These are phyloP conservation scores for Diaporthe australafricana DNA, from an alignment of 2,329 filamentous ascomycete species.

Conservation along the genomic window DNA sequence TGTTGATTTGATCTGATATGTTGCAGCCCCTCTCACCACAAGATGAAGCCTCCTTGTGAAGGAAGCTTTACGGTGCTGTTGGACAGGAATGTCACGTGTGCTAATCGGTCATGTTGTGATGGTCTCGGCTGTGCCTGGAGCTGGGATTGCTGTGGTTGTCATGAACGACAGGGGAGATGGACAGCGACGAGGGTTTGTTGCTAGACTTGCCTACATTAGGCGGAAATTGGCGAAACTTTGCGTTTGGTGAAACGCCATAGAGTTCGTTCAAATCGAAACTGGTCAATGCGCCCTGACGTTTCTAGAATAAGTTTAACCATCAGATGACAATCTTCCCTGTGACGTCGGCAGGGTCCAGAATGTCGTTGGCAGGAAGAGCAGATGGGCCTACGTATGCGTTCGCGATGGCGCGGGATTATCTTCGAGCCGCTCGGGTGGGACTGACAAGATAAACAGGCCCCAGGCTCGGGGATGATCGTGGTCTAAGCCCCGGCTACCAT, in stretches of 20 bases:
- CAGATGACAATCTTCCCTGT: background rate
- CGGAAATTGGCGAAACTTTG: conserved; percentile 18
- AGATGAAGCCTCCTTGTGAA: background rate
- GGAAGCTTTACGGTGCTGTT: background rate
- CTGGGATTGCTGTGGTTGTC: background rate
- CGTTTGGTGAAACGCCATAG: conserved; percentile 21
- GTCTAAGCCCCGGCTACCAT: conserved; percentile 13
- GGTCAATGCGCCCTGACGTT: conserved; percentile 11
- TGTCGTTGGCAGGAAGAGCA: background rate
- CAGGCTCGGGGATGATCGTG: conserved; percentile 3
- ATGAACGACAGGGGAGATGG: background rate
- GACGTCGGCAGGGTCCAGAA: background rate
- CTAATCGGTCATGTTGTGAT: too few species aligned
- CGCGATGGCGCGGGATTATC: conserved; percentile 10
- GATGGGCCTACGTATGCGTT: background rate
- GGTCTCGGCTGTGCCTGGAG: background rate
- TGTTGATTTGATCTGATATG: background rate
- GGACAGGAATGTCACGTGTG: background rate
- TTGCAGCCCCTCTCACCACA: background rate
- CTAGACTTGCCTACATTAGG: background rate
- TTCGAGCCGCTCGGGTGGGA: conserved; percentile 4
- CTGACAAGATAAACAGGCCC: background rate
- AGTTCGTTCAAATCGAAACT: conserved; percentile 28
- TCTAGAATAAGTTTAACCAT: conserved; percentile 28
- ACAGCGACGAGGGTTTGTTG: background rate